Conservation (phyloP, 345 rosid species). For the Viola odorata region DNA sequence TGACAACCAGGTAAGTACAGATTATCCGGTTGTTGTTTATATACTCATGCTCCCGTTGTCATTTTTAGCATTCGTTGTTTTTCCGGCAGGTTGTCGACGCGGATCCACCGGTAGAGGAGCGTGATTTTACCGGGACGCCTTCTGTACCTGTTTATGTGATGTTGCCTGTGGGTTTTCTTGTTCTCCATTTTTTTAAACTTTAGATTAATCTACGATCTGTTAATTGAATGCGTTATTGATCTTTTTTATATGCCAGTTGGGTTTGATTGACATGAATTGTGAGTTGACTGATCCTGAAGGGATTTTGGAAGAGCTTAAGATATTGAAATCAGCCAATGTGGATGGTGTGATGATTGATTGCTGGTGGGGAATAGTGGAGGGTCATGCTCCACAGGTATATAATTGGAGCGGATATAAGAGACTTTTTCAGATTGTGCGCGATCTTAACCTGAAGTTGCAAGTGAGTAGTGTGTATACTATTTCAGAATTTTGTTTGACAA, state of each 20-base stretch:
- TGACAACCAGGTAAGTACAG: conserved; percentile 47
- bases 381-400: conserved; percentile 73
- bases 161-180: conserved; percentile 79
- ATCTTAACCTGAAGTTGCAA: conserved; percentile 80
- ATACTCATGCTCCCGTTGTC: background rate
- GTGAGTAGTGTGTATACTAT: conserved; percentile 27
- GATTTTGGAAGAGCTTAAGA: conserved; percentile 57
- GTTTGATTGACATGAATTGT: conserved; percentile 76
- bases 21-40: no score
- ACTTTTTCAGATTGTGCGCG: conserved; percentile 68
- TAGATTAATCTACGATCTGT: no score
- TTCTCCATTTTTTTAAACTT: background rate
- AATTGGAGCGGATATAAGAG: conserved; percentile 83
- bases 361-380: conserved; percentile 99
- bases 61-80: conserved; percentile 7
- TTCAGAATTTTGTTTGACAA: no score
- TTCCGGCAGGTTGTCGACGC: conserved; percentile 35
- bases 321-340: conserved; percentile 62
- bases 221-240: background rate
- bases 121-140: conserved; percentile 76
- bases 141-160: conserved; percentile 85
- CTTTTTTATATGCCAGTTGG: conserved; percentile 50
- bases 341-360: conserved; percentile 92
- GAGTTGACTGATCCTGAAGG: conserved; percentile 84
- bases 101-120: conserved; percentile 47